Percentiles rank a stretch among this genome's conserved stretches.
Evolutionary conservation across 2,329 filamentous ascomycete species (phyloP).

Genomic region (Chaetoscypha palmicola): DNA sequence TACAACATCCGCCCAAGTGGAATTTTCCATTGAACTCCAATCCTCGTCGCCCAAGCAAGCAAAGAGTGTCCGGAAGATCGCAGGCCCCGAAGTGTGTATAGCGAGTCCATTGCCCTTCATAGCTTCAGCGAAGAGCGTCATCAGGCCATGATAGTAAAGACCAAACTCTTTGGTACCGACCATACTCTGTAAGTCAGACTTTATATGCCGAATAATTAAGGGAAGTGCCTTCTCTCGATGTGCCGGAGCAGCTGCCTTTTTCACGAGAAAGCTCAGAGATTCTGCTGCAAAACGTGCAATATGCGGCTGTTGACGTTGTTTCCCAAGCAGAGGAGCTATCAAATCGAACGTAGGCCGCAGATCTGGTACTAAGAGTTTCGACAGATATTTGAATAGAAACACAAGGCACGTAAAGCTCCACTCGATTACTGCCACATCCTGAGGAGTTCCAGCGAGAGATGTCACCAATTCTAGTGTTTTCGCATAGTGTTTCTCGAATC

Average conservation of each 20-base stretch:
- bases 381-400: constrained; percentile 96
- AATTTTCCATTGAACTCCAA: constrained; percentile 36
- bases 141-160: constrained; percentile 79
- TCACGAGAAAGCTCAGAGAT: constrained; percentile 85
- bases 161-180: constrained; percentile 50
- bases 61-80: constrained; percentile 47
- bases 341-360: constrained; percentile 77
- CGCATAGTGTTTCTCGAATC: constrained; percentile 85
- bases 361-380: constrained; percentile 77
- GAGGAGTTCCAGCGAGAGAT: constrained; percentile 67
- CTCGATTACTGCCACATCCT: constrained; percentile 85
- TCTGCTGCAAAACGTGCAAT: constrained; percentile 91
- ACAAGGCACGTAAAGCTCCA: constrained; percentile 94
- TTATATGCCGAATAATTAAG: constrained; percentile 63
- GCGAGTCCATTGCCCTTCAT: constrained; percentile 55
- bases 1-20: constrained; percentile 56
- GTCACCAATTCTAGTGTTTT: constrained; percentile 68
- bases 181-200: constrained; percentile 56
- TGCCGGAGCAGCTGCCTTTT: constrained; percentile 75
- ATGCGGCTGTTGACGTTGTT: constrained; percentile 72
- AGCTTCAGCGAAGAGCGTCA: constrained; percentile 86
- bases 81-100: constrained; percentile 52
- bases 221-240: constrained; percentile 67
- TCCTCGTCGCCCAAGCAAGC: constrained; percentile 38
- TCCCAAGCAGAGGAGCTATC: constrained; percentile 78